Conservation (phyloP, 805 yeast genomes). For the Lipomyces yamadae region DNA sequence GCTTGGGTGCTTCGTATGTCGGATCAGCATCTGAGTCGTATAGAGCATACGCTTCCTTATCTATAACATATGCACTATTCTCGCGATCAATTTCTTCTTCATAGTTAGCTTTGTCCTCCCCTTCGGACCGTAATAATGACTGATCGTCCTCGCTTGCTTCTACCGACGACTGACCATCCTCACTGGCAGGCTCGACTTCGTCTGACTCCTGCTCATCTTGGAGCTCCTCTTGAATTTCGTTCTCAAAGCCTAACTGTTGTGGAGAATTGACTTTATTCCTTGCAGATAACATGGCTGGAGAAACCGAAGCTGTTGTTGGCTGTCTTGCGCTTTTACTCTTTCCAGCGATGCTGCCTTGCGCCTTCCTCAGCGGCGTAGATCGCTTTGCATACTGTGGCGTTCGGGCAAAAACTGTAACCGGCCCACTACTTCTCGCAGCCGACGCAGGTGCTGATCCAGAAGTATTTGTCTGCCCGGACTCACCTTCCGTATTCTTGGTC, state of each 20-base stretch:
- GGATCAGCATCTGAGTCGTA: not conserved
- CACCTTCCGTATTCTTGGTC: not conserved
- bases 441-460: not conserved
- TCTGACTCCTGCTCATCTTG: not conserved
- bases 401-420: not conserved
- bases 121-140: not conserved
- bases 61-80: not conserved
- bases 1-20: not conserved
- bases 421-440: not conserved
- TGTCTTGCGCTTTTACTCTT: not conserved
- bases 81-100: not conserved
- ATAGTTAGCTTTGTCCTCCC: not conserved
- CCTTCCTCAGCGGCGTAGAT: not conserved
- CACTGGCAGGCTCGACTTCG: not conserved
- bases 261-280: not conserved
- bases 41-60: not conserved
- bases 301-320: not conserved
- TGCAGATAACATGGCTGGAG: not conserved
- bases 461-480: not conserved
- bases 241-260: not conserved
- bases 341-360: not conserved
- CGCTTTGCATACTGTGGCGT: slow-evolving; percentile 1
- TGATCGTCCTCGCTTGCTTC: not conserved
- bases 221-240: not conserved
- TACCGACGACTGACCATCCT: not conserved